Base-by-base conservation (phyloP, 2,329 filamentous ascomycete species). In the Setomelanomma holmii region DNA sequence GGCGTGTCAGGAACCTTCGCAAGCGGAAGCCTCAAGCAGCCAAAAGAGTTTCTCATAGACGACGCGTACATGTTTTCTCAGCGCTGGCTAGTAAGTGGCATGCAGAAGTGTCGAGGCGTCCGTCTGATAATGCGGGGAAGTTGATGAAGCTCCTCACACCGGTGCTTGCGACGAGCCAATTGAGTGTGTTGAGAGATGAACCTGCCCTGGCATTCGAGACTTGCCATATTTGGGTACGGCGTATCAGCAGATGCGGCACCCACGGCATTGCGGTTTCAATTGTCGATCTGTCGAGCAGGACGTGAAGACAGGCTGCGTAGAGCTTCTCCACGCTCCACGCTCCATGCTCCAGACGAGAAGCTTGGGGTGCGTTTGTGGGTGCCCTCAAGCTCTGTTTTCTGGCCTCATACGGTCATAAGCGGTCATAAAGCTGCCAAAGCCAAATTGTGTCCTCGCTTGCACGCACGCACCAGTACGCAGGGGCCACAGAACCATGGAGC, bases 101-200 rank as follows among this genome's bases (percentile, higher is more conserved):
- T 60, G 52, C 53, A 45, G 41, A 6, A 30, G 45, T 35, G 43
- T 49, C 16, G 47, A 56, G 55, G 49, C 24, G 47, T 45, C 49
- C 33, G 51, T 48, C 43, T 50, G 51, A 63, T 36, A 63, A 65
- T 73, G 69, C 68, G 69, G 68, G 69, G 69, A 72, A 62, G 59
- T 41, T 51, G 49, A 52, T 50, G 51, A 58, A 61, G 57, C 45
- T 40, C 45, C 58, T 59, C 51, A 46, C 53, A 55, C 43, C 49
- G 46, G 49, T 50, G 50, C 36, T n/a, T 45, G 19, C 45, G 54
- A 33, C 33, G 27, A 52, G 54, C 60, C 63, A 63, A 64, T 63
- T 24, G 54, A 38, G 39, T 4, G 42, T 42, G 34, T 42, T 34
- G 58, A 19, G 45, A 45, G 39, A 46, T 36, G 30, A 35, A 24